Base-by-base conservation (phyloP, 2,329 filamentous ascomycete genomes). In the Harringtonia aguacate region DNA sequence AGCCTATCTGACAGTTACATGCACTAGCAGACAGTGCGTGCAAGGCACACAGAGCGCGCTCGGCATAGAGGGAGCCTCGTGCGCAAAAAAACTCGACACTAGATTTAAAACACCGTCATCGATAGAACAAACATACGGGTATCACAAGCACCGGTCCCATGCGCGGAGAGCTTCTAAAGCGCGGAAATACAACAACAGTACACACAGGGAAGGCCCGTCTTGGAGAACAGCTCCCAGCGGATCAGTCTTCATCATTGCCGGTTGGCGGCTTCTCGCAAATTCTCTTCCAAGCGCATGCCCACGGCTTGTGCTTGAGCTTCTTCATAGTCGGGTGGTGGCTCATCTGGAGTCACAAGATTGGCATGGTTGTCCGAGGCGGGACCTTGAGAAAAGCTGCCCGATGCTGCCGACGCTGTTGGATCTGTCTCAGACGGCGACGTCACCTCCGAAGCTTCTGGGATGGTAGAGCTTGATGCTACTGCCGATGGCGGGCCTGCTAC, bases 321-420 rank as follows among this genome's bases (percentile, higher is more conserved):
- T 56, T 95, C 88, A 58, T 97, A 97, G 30, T 80, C 85, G 40
- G 90, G 90, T 39, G 90, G 90, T 6, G 89, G 87, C 58, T 92
- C 89, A 63, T 80, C 56, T 55, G 86, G 63, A 66, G 62, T 66
- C 22, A 53, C 54, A 45, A 62, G 61, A 35, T 55, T 50, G 42
- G 53, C 51, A 3, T 28, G 18, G 6, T 13, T 18, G 20, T 13
- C 22, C 6, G 40, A 8, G 30, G 15, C 10, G 24, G 24, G 10
- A 6, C 24, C 24, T 27, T 6, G 24, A 6, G 24, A 27, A 10
- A 27, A 27, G 30, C 13, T 33, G 12, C 15, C 30, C 30, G 21
- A 17, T 14, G n/a, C n/a, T 18, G 17, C 18, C 38, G 20, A 13
- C 21, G 50, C 30, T 43, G 50, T 44, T 30, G 41, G 4, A 6